Conservation (phyloP, 345 rosid species). For the Lumnitzera littorea region DNA sequence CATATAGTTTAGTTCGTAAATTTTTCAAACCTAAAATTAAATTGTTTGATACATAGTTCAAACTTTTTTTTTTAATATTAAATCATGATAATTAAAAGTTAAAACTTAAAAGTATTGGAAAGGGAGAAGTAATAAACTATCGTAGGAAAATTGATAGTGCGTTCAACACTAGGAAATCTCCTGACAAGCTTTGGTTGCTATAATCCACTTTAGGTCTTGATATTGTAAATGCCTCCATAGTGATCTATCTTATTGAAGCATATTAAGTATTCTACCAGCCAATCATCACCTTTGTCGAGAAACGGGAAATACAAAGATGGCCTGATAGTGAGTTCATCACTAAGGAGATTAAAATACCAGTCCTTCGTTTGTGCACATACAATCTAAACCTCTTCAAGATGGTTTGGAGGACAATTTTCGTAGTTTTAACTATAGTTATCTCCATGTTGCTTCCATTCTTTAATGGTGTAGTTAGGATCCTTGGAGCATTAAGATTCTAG, state of each 20-base stretch:
- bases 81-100: no score
- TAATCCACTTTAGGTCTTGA: conserved; percentile 63
- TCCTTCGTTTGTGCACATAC: conserved; percentile 20
- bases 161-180: conserved; percentile 40
- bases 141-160: no score
- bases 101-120: no score
- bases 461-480: conserved; percentile 41
- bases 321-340: conserved; percentile 27
- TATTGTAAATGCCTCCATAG: conserved; percentile 50
- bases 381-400: conserved; percentile 36
- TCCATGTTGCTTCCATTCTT: conserved; percentile 57
- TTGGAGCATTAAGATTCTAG: conserved; percentile 56
- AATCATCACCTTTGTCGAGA: conserved; percentile 43
- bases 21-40: no score
- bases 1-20: no score
- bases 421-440: conserved; percentile 37
- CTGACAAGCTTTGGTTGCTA: conserved; percentile 52
- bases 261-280: conserved; percentile 61
- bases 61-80: no score
- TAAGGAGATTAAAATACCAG: conserved; percentile 28
- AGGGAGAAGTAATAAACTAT: no score
- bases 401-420: conserved; percentile 43
- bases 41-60: no score
- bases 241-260: conserved; percentile 52
- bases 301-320: conserved; percentile 20